Percentiles rank a stretch among this genome's conserved stretches.
Conservation (phyloP, 1,284 basidiomycete genomes). For the Cutaneotrichosporon sp. region DNA sequence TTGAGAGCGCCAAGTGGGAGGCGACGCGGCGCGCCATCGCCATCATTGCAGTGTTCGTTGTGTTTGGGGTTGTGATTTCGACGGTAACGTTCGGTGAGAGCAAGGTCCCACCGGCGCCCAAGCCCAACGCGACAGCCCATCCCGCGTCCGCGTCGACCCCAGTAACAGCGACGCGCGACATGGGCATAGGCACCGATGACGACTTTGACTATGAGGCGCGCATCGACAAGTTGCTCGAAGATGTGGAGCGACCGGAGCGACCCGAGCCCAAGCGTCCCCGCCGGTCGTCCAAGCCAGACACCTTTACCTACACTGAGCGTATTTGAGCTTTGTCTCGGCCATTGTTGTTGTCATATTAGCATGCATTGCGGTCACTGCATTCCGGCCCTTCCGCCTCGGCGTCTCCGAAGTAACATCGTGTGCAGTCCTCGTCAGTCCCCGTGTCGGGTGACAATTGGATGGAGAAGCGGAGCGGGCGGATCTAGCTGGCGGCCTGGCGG, state of each 20-base stretch:
- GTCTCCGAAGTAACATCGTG: background rate
- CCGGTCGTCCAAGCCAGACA: conserved; percentile 13
- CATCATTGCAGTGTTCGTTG: conserved; percentile 37
- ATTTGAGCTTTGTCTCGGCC: conserved; percentile 9
- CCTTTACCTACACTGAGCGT: conserved; percentile 14
- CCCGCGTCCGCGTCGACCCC: conserved; percentile 11
- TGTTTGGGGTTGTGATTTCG: conserved; percentile 23
- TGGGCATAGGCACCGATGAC: conserved; percentile 44
- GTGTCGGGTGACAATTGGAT: background rate
- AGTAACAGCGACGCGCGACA: conserved; percentile 36
- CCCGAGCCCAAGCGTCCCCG: conserved; percentile 13
- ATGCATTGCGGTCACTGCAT: conserved; percentile 5
- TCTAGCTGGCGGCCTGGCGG: background rate
- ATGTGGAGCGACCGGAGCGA: conserved; percentile 15
- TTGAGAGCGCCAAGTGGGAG: conserved; percentile 88
- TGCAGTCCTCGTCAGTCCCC: background rate
- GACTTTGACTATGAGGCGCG: conserved; percentile 36
- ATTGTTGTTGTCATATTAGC: conserved; percentile 12
- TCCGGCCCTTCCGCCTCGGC: background rate
- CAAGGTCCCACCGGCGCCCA: conserved; percentile 2
- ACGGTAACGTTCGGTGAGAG: conserved; percentile 18
- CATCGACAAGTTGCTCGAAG: conserved; percentile 24
- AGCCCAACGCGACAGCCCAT: conserved; percentile 19
- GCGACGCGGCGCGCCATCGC: conserved; percentile 78
- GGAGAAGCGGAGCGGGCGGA: background rate